phyloP scores from a whole-genome alignment of 2,329 filamentous ascomycete species.

The Biscogniauxia mediterranea region DNA sequence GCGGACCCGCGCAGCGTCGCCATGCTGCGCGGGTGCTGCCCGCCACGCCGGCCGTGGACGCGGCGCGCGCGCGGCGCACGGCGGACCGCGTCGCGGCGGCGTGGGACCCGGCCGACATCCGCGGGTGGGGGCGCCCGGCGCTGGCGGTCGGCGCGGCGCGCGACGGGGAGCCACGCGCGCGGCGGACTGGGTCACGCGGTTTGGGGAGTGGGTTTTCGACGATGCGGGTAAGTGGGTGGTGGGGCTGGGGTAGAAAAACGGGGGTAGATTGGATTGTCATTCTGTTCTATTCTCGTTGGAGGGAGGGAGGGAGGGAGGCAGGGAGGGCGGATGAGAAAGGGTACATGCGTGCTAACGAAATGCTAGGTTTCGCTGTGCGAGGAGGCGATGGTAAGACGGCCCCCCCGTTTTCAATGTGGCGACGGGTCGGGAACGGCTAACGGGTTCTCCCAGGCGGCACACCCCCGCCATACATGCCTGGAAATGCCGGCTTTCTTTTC shows the following conservation, averaged over 20 bases:
- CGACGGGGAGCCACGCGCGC: conserved; percentile 42
- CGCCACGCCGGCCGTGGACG: conserved; percentile 37
- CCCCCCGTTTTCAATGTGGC: not conserved
- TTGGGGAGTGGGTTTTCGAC: conserved; percentile 42
- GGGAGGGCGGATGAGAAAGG: too few relatives aligned
- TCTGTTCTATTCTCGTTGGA: too few relatives aligned
- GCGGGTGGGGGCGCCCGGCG: conserved; percentile 47
- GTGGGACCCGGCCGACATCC: conserved; percentile 43
- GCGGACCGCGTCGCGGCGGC: conserved; percentile 38
- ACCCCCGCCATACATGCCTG: conserved; percentile 37
- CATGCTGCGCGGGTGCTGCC: conserved; percentile 46
- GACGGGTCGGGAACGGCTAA: conserved; percentile 6
- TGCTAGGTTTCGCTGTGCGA: conserved; percentile 9
- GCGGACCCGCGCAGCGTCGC: conserved; percentile 45
- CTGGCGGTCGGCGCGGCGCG: conserved; percentile 45
- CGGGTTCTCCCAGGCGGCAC: conserved; percentile 14
- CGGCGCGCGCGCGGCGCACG: conserved; percentile 35
- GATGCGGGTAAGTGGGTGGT: conserved; percentile 32
- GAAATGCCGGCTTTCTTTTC: conserved; percentile 38
- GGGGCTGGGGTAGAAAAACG: too few relatives aligned
- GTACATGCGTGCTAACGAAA: too few relatives aligned
- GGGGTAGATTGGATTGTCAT: too few relatives aligned
- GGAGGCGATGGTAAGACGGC: conserved; percentile 11
- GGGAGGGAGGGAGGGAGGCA: too few relatives aligned
- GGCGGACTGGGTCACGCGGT: conserved; percentile 40